A percentile compares a stretch with the other conserved stretches of the same genome.
phyloP scores from a whole-genome alignment of 1,284 basidiomycete genomes.

The Ceratobasidium sp. region DNA sequence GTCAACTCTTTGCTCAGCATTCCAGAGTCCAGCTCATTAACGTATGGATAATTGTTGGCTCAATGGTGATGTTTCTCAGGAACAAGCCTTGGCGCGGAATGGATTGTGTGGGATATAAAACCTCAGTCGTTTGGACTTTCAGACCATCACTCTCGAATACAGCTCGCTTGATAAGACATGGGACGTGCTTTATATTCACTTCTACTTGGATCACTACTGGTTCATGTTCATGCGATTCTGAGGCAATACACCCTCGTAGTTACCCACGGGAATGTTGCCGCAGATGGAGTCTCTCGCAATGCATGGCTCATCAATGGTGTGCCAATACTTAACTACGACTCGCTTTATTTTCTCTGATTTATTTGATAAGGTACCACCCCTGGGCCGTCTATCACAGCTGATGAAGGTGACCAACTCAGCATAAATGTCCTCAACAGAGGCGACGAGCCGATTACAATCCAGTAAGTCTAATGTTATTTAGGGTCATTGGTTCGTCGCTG shows the following conservation, averaged over 20 bases:
- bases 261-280: conserved; percentile 27
- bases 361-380: conserved; percentile 23
- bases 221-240: conserved; percentile 20
- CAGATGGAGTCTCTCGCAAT: conserved; percentile 34
- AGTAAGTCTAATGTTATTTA: neutral
- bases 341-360: too few relatives aligned
- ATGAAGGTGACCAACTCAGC: conserved; percentile 39
- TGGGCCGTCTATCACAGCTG: conserved; percentile 32
- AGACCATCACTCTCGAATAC: neutral
- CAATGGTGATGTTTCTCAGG: neutral
- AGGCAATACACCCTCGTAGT: conserved; percentile 25
- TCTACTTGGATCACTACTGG: neutral
- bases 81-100: neutral
- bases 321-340: too few relatives aligned
- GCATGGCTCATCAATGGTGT: conserved; percentile 26
- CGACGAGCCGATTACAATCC: conserved; percentile 28
- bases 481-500: neutral
- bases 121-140: too few relatives aligned
- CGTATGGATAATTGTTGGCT: neutral
- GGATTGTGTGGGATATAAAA: neutral
- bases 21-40: neutral
- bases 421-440: conserved; percentile 34
- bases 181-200: neutral
- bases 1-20: neutral
- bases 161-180: neutral